Conservation (phyloP, 768 basidiomycete genomes). For the Astraeus odoratus region DNA sequence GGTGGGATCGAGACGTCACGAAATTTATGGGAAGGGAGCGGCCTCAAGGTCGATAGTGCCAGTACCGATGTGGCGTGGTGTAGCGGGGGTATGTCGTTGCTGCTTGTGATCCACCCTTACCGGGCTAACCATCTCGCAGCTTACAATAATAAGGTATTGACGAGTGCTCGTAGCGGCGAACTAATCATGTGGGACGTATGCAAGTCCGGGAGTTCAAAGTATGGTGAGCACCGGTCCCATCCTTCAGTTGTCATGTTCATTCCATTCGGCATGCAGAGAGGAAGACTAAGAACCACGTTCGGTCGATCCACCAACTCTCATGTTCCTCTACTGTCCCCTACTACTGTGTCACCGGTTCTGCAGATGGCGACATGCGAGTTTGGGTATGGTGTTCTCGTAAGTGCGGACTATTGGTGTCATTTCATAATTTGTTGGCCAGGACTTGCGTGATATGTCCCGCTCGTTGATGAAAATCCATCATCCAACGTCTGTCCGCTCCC, state of each 20-base stretch:
- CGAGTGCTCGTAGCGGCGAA: constrained; percentile 76
- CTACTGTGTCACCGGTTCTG: constrained; percentile 74
- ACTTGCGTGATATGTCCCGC: constrained; percentile 63
- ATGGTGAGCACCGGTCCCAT: constrained; percentile 40
- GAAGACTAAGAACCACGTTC: constrained; percentile 59
- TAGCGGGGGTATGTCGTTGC: constrained; percentile 45
- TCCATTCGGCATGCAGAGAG: constrained; percentile 42
- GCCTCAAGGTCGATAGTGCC: constrained; percentile 70
- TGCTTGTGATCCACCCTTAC: not conserved
- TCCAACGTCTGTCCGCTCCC: constrained; percentile 58
- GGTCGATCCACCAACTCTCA: constrained; percentile 64
- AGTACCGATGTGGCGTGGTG: constrained; percentile 83
- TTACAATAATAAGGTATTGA: constrained; percentile 70
- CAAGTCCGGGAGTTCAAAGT: constrained; percentile 59
- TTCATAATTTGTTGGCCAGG: constrained; percentile 34
- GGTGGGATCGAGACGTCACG: constrained; percentile 69
- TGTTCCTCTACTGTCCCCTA: constrained; percentile 62
- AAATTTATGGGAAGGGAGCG: constrained; percentile 74
- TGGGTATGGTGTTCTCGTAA: constrained; percentile 51
- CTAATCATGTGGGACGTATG: constrained; percentile 80
- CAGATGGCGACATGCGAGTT: constrained; percentile 72
- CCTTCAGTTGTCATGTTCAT: constrained; percentile 2
- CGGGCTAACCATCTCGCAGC: constrained; percentile 31
- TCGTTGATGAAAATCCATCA: constrained; percentile 68
- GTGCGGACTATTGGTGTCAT: not conserved